These are phyloP conservation scores for Aristolochia fimbriata DNA, from an alignment of 164 flowering plant species.

Conservation along the genomic window DNA sequence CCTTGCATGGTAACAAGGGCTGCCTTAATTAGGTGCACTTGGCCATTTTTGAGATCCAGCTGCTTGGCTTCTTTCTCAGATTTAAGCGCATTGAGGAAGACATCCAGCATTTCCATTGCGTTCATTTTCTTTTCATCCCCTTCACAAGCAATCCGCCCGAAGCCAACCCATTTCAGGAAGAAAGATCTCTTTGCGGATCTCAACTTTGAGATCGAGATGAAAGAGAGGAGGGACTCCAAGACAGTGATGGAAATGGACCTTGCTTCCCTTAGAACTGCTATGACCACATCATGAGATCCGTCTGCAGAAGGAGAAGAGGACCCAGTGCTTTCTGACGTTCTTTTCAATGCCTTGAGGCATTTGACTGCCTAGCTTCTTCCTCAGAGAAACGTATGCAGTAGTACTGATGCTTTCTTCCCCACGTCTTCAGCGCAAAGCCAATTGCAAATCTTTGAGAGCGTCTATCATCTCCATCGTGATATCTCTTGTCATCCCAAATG, in stretches of 20 bases:
- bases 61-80: too few relatives aligned
- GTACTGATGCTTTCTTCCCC: constrained; percentile 6
- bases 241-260: constrained; percentile 16
- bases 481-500: constrained; percentile 21
- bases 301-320: constrained; percentile 9
- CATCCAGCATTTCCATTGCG: too few relatives aligned
- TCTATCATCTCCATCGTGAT: constrained; percentile 19
- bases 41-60: too few relatives aligned
- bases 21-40: too few relatives aligned
- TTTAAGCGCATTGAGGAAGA: too few relatives aligned
- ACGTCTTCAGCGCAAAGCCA: constrained; percentile 22
- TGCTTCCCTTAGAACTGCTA: constrained; percentile 28
- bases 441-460: constrained; percentile 17
- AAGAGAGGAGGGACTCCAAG: constrained; percentile 23
- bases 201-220: constrained; percentile 17
- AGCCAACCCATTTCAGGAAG: too few relatives aligned
- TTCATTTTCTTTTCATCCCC: too few relatives aligned
- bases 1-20: too few relatives aligned
- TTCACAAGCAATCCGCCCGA: too few relatives aligned
- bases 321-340: neutral
- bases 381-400: constrained; percentile 14
- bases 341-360: constrained; percentile 18
- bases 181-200: neutral
- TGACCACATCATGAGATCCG: constrained; percentile 2
- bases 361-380: constrained; percentile 24